A percentile compares a stretch with the other conserved stretches of the same genome.
phyloP scores from a whole-genome alignment of 306 rosid genomes.

The Pyrus communis region DNA sequence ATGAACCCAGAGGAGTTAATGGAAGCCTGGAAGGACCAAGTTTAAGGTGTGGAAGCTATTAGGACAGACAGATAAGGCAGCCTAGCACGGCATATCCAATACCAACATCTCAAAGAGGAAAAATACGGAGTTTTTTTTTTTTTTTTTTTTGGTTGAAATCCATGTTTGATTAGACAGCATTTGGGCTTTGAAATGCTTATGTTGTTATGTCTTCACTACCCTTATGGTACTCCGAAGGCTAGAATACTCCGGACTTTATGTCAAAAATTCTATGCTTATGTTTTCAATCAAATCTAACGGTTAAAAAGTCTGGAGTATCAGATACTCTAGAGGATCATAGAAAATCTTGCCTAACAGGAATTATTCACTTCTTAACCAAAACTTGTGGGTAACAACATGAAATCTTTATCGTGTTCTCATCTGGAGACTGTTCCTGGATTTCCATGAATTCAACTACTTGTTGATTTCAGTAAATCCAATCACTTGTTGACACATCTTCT shows the following conservation, averaged over 20 bases:
- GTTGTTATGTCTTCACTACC: neutral
- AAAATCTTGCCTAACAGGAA: neutral
- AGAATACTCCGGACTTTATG: neutral
- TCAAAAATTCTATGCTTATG: neutral
- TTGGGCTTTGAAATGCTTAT: neutral
- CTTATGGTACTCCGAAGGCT: too few relatives aligned
- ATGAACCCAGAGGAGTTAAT: neutral
- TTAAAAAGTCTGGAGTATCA: neutral
- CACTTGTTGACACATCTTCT: neutral
- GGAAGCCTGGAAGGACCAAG: neutral
- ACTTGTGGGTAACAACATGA: neutral
- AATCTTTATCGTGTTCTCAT: neutral
- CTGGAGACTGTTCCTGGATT: neutral
- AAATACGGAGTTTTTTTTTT: neutral
- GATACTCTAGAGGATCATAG: neutral
- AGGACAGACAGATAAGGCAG: neutral
- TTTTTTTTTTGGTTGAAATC: neutral
- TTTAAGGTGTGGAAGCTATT: slow-evolving; percentile 1
- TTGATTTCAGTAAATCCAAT: neutral
- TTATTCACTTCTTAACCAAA: neutral
- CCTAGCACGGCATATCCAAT: neutral
- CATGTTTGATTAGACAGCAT: neutral
- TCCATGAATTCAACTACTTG: neutral
- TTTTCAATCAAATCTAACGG: neutral
- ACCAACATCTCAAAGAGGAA: neutral